Evolutionary conservation across 305 asterid genomes (phyloP).

Genomic region (Fraxinus greggii): DNA sequence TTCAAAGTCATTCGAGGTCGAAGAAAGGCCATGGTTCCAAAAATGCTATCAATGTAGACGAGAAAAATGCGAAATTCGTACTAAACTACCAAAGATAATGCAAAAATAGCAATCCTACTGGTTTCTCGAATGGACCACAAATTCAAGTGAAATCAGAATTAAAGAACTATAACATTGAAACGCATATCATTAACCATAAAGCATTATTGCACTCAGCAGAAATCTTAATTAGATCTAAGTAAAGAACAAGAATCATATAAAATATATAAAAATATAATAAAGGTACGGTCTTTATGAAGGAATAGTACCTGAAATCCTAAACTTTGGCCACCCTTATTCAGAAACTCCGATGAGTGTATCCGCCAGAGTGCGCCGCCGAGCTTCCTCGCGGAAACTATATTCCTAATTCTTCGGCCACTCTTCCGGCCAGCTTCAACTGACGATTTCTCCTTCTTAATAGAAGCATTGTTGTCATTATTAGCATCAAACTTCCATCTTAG

Average conservation of each 20-base stretch:
- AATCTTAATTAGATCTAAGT: background rate
- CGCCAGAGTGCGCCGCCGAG: constrained; percentile 83
- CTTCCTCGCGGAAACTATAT: constrained; percentile 63
- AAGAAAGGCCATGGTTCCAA: constrained; percentile 10
- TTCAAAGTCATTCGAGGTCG: background rate
- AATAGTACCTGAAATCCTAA: constrained; percentile 60
- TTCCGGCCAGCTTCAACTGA: constrained; percentile 44
- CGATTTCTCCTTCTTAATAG: constrained; percentile 30
- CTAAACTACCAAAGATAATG: background rate
- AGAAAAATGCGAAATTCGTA: background rate
- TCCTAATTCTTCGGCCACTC: constrained; percentile 35
- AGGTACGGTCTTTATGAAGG: background rate
- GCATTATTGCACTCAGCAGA: background rate
- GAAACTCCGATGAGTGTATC: constrained; percentile 59
- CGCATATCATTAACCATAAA: background rate
- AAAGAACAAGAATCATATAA: background rate
- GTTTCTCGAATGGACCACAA: background rate
- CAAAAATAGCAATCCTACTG: background rate
- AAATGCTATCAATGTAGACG: background rate
- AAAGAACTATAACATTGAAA: background rate
- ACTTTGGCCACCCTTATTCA: constrained; percentile 35
- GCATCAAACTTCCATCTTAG: constrained; percentile 60
- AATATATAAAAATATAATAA: background rate
- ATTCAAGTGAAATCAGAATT: background rate
- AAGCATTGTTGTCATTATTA: constrained; percentile 19